Base-by-base conservation (phyloP, 805 yeast species). In the Cyberlindnera nakhonratchasimensis region DNA sequence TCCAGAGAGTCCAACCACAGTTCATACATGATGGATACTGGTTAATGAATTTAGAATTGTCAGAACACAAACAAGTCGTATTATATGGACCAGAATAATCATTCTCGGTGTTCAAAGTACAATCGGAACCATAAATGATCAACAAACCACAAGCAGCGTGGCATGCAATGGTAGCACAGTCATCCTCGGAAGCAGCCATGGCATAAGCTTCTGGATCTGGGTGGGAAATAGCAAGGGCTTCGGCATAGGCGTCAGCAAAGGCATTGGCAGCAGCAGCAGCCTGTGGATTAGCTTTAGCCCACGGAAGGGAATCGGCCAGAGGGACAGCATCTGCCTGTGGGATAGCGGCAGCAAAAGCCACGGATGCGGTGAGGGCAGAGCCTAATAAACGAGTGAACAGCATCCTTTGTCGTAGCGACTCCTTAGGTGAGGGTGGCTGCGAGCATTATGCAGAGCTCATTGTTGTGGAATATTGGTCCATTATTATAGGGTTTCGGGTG, bases 1-100 rank as follows among this genome's bases (percentile, higher is more conserved):
- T 40, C 62, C 61, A 63, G 32, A 63, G 42, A 48, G 66, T 63
- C 67, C 66, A 63, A 30, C 67, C 67, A 53, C 67, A 63, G 34
- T 54, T 59, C 35, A 63, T 51, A 54, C 67, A 63, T 3, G 45
- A 51, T 7, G 51, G 51, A 30, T 54, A 54, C 29, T 44, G 37
- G 3, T 20, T 16, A 22, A 34, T 42, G 48, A 53, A 54, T 28
- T 66, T 14, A 68, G 42, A 31, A 14, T 24, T 38, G 7, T 18
- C 32, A 16, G 43, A 39, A 46, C 59, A 54, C 19, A 48, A 40
- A 42, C 61, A 56, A 20, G 31, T 34, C 24, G 46, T 31, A 42
- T 50, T 40, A 29, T 44, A 50, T 13, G 53, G 53, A 20, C 49
- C 51, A 18, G 35, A 19, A 32, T 48, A 50, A 20, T 31, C 18